Evolutionary conservation across 139 green algal species (phyloP).

Genomic region (Tetraselmis striata): DNA sequence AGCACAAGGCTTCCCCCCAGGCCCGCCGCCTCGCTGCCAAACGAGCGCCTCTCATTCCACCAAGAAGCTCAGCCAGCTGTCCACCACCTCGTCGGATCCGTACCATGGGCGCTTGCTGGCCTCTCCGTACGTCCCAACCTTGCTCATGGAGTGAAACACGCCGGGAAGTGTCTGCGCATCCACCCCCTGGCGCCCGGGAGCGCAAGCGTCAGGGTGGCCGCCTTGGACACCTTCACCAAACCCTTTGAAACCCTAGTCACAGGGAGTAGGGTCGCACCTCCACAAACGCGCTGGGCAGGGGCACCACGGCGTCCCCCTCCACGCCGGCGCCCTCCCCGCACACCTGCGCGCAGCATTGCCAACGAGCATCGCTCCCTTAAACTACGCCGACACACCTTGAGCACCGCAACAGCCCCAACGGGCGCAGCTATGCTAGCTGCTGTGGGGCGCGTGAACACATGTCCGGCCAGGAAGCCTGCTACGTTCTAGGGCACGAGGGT

Average conservation of each 20-base stretch:
- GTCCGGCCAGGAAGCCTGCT: no score
- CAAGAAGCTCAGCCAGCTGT: constrained; percentile 28
- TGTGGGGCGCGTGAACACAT: no score
- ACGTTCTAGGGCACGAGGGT: no score
- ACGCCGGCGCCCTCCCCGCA: constrained; percentile 39
- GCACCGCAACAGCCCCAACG: no score
- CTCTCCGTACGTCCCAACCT: constrained; percentile 51
- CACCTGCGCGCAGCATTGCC: constrained; percentile 29
- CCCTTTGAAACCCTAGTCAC: neutral
- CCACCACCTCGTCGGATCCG: constrained; percentile 32
- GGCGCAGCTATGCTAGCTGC: no score
- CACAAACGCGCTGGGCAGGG: constrained; percentile 42
- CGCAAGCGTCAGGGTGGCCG: neutral
- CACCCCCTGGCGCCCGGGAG: neutral
- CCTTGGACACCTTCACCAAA: neutral
- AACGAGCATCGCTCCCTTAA: neutral
- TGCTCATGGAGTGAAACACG: constrained; percentile 55
- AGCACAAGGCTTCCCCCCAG: no score
- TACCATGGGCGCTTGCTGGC: constrained; percentile 26
- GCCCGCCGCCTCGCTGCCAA: no score
- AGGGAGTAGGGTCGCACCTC: no score
- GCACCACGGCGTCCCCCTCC: constrained; percentile 65
- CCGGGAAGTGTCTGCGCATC: constrained; percentile 34
- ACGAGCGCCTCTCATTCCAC: neutral
- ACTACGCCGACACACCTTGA: no score